Percentiles rank a stretch among this genome's conserved stretches.
Evolutionary conservation across 148 eudicot species (phyloP).

Genomic region (Vaccinium darrowii): DNA sequence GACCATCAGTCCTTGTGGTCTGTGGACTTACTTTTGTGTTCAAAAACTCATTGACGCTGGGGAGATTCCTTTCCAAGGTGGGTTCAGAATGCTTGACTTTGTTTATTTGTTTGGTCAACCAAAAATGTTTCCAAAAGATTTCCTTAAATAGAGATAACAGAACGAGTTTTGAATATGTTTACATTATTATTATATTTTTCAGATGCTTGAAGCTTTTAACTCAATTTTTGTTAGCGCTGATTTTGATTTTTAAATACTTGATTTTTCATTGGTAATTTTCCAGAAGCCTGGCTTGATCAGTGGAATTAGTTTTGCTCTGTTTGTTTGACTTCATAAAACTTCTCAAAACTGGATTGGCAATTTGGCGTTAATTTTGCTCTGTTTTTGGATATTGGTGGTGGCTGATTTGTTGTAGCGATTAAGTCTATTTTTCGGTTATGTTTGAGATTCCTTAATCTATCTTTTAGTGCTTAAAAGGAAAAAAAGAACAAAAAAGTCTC

Average conservation of each 20-base stretch:
- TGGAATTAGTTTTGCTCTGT: too few species aligned
- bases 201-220: too few species aligned
- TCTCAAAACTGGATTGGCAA: neutral
- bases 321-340: neutral
- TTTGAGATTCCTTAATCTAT: neutral
- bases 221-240: neutral
- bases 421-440: neutral
- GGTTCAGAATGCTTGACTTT: neutral
- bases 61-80: constrained; percentile 36
- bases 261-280: neutral
- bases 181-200: too few species aligned
- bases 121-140: neutral
- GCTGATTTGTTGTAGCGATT: neutral
- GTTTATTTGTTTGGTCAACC: neutral
- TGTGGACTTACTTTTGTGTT: constrained; percentile 35
- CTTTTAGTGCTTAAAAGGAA: neutral
- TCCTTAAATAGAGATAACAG: neutral
- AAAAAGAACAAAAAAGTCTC: neutral
- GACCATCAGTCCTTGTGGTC: constrained; percentile 29
- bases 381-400: neutral
- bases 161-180: neutral
- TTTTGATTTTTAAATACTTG: too few species aligned
- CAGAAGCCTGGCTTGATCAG: neutral
- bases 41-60: constrained; percentile 25
- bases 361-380: neutral